Evolutionary conservation across 192 early-diverging fungal species (phyloP).

Genomic region (Umbelopsis isabellina): DNA sequence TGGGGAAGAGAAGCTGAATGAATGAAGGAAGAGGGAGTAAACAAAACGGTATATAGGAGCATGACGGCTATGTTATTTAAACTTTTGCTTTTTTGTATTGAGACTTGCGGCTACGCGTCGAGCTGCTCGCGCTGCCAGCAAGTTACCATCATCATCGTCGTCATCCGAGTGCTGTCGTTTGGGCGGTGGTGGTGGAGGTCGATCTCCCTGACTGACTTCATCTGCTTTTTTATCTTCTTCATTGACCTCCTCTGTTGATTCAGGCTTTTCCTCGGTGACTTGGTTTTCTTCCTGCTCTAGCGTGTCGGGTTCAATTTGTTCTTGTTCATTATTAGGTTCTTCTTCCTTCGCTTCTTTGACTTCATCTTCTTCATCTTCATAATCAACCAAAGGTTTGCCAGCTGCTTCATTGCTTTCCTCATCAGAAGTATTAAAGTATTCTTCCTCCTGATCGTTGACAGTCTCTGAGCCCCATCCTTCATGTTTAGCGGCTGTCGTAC

Average conservation of each 20-base stretch:
- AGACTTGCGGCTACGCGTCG: constrained; percentile 16
- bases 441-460: constrained; percentile 79
- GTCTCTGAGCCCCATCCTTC: constrained; percentile 54
- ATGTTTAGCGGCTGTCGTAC: constrained; percentile 1
- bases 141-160: constrained; percentile 18
- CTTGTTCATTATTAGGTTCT: background rate
- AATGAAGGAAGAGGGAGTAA: background rate
- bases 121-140: constrained; percentile 5
- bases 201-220: background rate
- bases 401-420: constrained; percentile 52
- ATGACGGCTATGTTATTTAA: constrained; percentile 8
- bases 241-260: background rate
- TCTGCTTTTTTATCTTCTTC: constrained; percentile 1
- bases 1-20: background rate
- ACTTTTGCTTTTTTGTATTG: constrained; percentile 21
- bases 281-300: background rate
- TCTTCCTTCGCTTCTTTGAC: constrained; percentile 26
- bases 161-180: constrained; percentile 15
- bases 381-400: constrained; percentile 27
- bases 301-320: background rate
- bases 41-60: constrained; percentile 18
- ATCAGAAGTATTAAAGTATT: constrained; percentile 77
- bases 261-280: background rate
- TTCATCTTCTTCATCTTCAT: constrained; percentile 35
- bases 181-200: constrained; percentile 11